A percentile compares a stretch with the other conserved stretches of the same genome.
These are phyloP conservation scores for Mentha longifolia DNA, from an alignment of 257 asterid genomes.

Conservation along the genomic window DNA sequence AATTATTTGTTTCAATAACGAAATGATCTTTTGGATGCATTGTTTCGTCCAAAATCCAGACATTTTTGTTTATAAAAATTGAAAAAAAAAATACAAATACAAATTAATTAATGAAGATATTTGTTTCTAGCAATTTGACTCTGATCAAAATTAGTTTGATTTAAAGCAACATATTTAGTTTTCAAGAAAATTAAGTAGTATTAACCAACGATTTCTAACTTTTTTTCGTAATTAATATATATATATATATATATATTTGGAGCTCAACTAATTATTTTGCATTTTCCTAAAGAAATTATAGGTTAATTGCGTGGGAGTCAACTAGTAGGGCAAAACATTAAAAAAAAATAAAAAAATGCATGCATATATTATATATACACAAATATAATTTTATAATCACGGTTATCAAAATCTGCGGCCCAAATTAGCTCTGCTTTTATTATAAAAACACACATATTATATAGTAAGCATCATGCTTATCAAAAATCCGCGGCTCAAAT, in stretches of 20 bases:
- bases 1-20: slow-evolving; percentile 11
- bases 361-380: background rate
- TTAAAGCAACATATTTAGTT: background rate
- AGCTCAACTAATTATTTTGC: background rate
- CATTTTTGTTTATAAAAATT: background rate
- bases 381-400: background rate
- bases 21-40: slow-evolving; percentile 32
- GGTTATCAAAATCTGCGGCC: background rate
- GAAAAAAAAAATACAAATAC: too few species aligned
- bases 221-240: too few species aligned
- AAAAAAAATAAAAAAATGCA: too few species aligned
- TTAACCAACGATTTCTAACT: too few species aligned
- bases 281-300: too few species aligned
- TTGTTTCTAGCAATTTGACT: slow-evolving; percentile 7
- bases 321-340: background rate
- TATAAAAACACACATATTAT: too few species aligned
- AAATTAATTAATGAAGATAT: background rate
- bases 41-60: slow-evolving; percentile 29
- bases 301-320: background rate
- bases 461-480: background rate
- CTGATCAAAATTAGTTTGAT: background rate
- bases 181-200: too few species aligned
- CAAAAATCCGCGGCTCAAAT: background rate
- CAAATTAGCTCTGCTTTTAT: background rate
- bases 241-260: too few species aligned